Evolutionary conservation across 345 rosid genomes (phyloP), one percentile per base, ranked within the genome.

Genomic region (Turnera subulata): DNA sequence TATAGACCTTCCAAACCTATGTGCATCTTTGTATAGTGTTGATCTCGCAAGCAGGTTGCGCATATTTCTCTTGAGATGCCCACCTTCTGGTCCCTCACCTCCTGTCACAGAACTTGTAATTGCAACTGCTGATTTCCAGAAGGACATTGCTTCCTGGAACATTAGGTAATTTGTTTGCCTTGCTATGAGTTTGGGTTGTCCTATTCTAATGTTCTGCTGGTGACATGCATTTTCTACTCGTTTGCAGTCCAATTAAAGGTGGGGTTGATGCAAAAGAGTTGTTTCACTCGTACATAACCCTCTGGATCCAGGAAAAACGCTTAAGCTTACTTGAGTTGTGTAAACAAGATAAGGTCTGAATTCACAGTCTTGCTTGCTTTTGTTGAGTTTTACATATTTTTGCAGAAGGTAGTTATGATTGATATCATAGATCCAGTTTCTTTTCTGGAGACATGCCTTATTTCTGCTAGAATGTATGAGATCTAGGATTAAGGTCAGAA

Each of bases 121-220:
- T 46, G 72, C 66, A n/a, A 60, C 72, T 23, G 65, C 66, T 10
- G 72, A 67, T 21, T 67, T 67, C 39, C 72, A 67, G 60, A 58
- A 5, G 50, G 66, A 67, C 53, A 50, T 67, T 60, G 56, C 61
- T 29, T 67, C 72, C 22, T 67, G 72, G 72, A 67, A 67, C 46
- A 55, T 67, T 16, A 67, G 48, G 72, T 60, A 53, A 54, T 26
- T 26, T 54, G 24, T 48, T 53, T 40, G 0, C 14, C 50, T 38
- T 54, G 10, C 22, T 2, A 14, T 11, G 1, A 16, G 50, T 24
- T 2, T 51, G 44, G 22, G 5, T 45, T 6, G 0, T 15, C 17
- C 22, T 23, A 21, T 46, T 23, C 5, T 35, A 21, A 17, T 40
- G n/a, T 39, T 64, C 54, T n/a, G 6, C 14, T 32, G 50, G 42